Evolutionary conservation across 208 protist species (phyloP).

Genomic region (Phytomonas sp.): DNA sequence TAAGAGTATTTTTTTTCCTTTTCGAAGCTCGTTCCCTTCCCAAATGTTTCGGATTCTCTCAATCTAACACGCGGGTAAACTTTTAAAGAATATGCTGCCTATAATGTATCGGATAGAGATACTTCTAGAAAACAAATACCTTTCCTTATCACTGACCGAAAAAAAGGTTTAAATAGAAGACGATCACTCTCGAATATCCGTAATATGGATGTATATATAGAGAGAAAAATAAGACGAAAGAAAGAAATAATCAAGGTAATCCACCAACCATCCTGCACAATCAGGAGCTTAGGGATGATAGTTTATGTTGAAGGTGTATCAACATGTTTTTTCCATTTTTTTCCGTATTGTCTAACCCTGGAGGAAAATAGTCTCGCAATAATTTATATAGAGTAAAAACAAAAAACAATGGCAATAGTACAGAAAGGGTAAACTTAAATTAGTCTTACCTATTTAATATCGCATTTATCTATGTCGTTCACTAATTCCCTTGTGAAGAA

Average conservation of each 20-base stretch:
- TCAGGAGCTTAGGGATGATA: background rate
- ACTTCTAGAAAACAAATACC: background rate
- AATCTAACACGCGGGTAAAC: background rate
- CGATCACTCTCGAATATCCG: background rate
- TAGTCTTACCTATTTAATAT: background rate
- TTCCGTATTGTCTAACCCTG: background rate
- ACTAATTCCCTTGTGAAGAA: background rate
- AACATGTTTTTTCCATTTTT: background rate
- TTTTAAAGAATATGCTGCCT: background rate
- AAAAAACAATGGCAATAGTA: background rate
- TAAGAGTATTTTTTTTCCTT: background rate
- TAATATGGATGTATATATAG: background rate
- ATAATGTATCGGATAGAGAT: background rate
- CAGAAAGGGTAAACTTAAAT: background rate
- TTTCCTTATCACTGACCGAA: background rate
- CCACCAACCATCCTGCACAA: background rate
- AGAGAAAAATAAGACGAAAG: conserved; percentile 8
- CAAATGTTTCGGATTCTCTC: background rate
- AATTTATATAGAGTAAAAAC: background rate
- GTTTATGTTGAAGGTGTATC: background rate
- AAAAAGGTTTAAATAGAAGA: conserved; percentile 6
- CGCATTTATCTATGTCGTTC: background rate
- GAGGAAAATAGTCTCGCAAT: background rate
- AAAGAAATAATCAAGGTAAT: background rate
- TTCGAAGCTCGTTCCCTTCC: conserved; percentile 9